Base-by-base conservation (phyloP, 1,284 basidiomycete genomes). In the Meira miltonrushii region DNA sequence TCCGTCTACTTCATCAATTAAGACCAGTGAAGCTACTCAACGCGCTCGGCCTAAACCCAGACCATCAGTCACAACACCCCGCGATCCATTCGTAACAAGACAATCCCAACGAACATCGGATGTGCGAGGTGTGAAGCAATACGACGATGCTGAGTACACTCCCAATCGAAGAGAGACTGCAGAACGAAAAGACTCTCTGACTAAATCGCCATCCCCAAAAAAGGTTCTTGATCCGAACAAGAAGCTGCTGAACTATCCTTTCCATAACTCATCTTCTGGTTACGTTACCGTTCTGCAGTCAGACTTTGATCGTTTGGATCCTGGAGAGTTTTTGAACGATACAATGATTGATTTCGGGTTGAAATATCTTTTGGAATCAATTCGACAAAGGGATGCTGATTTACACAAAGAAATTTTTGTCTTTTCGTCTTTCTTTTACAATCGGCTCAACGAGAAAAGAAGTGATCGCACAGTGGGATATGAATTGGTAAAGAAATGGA, bases 381-480 rank as follows among this genome's bases (percentile, higher is more conserved):
- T 71, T 25, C 62, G 67, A 6, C 25, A 28, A 77, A 71, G 28
- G 6, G 74, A 87, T 60, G 85, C 87, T 0, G 81, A 81, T 11
- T 79, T 90, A 11, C 88, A 85, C 1, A 83, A 87, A 6, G 83
- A 89, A 67, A 84, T 94, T 1, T 86, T 96, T 74, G 83, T 98
- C 6, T 97, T 98, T 82, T 97, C 87, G 76, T 92, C 93, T 0
- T 99, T 96, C 81, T 97, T 99, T 79, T 97, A 92, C 81, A 89
- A 92, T 80, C 92, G 93, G 74, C 80, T 98, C n/a, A 87, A 86
- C 60, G 83, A 83, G 63, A 86, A 55, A 23, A 51, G 64, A 17
- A 44, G 65, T 15, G 66, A 72, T 25, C 51, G 48, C 6, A 54
- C 55, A 38, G 57, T 87, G 54, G 87, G 87, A 15, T 97, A 93